Base-by-base conservation (phyloP, 2,329 filamentous ascomycete genomes). In the Verticillium dahliae region DNA sequence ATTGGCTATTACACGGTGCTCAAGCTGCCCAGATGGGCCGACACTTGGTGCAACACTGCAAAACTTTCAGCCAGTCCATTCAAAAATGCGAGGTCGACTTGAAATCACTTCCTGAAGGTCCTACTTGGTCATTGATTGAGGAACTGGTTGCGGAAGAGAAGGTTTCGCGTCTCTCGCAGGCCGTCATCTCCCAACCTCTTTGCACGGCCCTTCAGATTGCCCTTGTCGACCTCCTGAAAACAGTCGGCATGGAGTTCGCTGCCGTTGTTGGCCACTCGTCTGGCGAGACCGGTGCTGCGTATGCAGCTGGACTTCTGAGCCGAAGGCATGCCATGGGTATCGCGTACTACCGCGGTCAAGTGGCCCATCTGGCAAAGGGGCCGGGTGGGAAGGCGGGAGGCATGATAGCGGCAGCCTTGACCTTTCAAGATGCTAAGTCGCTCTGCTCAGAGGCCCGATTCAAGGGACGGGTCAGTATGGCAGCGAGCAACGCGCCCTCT, bases 211-310 rank as follows among this genome's bases (percentile, higher is more conserved):
- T 74, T 0, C 69, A 74, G 56, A 64, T 75, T 10, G 62, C 68
- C 11, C 59, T 74, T 2, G 66, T 73, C 5, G 68, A 73, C 4
- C 60, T 70, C 4, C 62, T 74, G 1, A 41, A 61, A 0, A 60
- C 68, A 0, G 74, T 73, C 10, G 73, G 73, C 1, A 61, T 81
- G 27, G 56, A 62, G 0, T 72, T 77, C 3, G 50, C 64, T 2
- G 72, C 70, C 1, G 76, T 79, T 0, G 72, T 81, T 3, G 80
- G 81, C 2, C 80, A 82, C 66, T 81, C 79, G 0, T 79, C 76
- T 0, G 81, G 81, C 1, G 81, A 83, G 64, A 80, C 82, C 14
- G 78, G 69, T 1, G 80, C 80, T 0, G 81, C 78, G 0, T 84
- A 82, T 65, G 79, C 80, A 0, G 76, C 79, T 0, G 80, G 80